Evolutionary conservation across 2,329 filamentous ascomycete genomes (phyloP), one percentile per base, ranked within the genome.

Genomic region (Ceratocystis albifundus): DNA sequence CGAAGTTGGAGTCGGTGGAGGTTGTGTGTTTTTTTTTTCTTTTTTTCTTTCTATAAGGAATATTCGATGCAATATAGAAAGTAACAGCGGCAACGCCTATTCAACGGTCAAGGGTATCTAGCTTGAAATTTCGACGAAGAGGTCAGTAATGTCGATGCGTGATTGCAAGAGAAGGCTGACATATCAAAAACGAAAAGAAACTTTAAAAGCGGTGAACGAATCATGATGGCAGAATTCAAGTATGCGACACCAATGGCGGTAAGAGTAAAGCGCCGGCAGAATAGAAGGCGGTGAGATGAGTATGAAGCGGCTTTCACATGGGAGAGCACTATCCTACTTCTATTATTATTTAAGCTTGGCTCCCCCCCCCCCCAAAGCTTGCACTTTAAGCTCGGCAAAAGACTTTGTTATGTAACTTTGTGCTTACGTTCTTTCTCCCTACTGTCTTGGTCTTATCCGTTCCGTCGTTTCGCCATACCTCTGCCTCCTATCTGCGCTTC

Each of bases 181-280:
- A 36, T 59, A 32, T 20, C 55, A 59, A 36, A 36, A 36, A 17
- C 28, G 28, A 32, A 59, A 59, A 59, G 55, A 59, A 59, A 59
- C 28, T 59, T 59, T 59, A 30, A 59, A 59, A 28, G 55, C 55
- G 55, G 55, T 59, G 28, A 59, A 4, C 55, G 1, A n/a, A 30
- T 17, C 28, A 59, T 12, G 25, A 4, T 8, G 55, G 55, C 25
- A 59, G 55, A 59, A 59, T 59, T 10, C 3, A 12, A 53, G 48
- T 7, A 22, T 48, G 46, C 46, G 20, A 48, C 48, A 28, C 36
- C 10, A 41, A 15, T 41, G 48, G 22, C 48, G 48, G 48, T 15
- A n/a, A 53, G 48, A 25, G 7, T 4, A 32, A n/a, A 5, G 2
- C 0, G 55, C 12, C 2, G 55, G 55, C 55, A 59, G 28, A 59